Base-by-base conservation (phyloP, 768 basidiomycete genomes). In the Trametes punicea region DNA sequence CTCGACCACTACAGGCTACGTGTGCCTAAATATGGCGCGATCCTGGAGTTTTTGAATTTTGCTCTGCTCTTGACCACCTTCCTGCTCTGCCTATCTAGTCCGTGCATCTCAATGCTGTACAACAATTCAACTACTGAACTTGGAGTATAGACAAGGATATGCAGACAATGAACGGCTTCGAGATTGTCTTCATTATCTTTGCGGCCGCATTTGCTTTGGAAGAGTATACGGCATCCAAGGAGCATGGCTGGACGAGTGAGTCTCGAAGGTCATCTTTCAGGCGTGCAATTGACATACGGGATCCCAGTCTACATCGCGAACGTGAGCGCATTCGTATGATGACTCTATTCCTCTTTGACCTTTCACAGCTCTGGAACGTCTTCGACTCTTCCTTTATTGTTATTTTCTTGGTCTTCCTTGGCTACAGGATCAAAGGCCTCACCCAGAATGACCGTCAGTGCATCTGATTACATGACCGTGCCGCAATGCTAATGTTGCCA, bases 171-270 rank as follows among this genome's bases (percentile, higher is more conserved):
- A 83, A 81, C 25, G 61, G 70, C 6, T 87, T 85, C 75, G 94
- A 97, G 66, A 66, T 75, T 18, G 71, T 83, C 9, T 95, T 95
- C 66, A 79, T 92, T 46, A 62, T 93, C 11, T 86, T 92, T 62
- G 86, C 85, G 0, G 71, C 77, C 4, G 92, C 92, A 1, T 93
- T 96, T 62, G 74, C 85, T 4, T 69, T 97, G 34, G 89, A 90
- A 57, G 93, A 96, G 70, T 94, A 95, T 67, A 92, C 93, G 0
- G 82, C 90, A 4, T 82, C 87, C 1, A 90, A 82, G 46, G 91
- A 94, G 68, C 85, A 94, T 64, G 92, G 93, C 23, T 93, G 89
- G 90, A 79, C 81, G 41, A 85, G 91, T 92, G 65, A 72, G 90
- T 77, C 23, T 25, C 21, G 15, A 6, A 23, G 34, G 13, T 10